Percentiles rank a stretch among this genome's conserved stretches.
phyloP scores from a whole-genome alignment of 148 eudicot species.

The Silene latifolia region DNA sequence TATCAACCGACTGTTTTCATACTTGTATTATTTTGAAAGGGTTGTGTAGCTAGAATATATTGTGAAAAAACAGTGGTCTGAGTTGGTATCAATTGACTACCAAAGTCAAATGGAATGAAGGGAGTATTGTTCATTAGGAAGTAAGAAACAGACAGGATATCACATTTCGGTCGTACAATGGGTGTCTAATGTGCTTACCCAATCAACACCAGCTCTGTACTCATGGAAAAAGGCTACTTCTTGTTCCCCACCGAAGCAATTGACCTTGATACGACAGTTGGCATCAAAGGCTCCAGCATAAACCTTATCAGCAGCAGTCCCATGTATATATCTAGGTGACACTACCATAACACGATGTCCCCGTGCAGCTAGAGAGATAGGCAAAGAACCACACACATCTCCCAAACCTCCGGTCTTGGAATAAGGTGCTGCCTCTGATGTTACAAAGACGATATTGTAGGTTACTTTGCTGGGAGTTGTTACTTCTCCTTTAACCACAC shows the following conservation, averaged over 20 bases:
- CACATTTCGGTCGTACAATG: background rate
- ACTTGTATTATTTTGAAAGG: background rate
- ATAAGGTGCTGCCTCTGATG: conserved; percentile 93
- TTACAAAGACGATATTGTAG: conserved; percentile 61
- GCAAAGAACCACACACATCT: conserved; percentile 98
- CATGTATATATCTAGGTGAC: conserved; percentile 81
- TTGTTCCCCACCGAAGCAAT: conserved; percentile 81
- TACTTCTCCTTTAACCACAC: conserved; percentile 28
- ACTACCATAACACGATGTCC: conserved; percentile 99
- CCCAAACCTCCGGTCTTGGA: conserved; percentile 98
- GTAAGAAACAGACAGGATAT: background rate
- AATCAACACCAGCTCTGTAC: conserved; percentile 89
- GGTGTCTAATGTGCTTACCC: conserved; percentile 48
- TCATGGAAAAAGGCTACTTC: conserved; percentile 86
- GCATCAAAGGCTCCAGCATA: conserved; percentile 54
- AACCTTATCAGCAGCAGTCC: conserved; percentile 61
- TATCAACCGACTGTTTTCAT: background rate
- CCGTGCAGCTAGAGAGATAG: conserved; percentile 77
- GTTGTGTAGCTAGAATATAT: background rate
- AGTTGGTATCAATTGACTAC: background rate
- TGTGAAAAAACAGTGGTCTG: background rate
- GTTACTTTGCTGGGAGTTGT: conserved; percentile 33
- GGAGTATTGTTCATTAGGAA: background rate
- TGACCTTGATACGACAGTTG: conserved; percentile 46
- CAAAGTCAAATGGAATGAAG: background rate